phyloP scores from a whole-genome alignment of 2,329 filamentous ascomycete species.

The Fusarium sp. region DNA sequence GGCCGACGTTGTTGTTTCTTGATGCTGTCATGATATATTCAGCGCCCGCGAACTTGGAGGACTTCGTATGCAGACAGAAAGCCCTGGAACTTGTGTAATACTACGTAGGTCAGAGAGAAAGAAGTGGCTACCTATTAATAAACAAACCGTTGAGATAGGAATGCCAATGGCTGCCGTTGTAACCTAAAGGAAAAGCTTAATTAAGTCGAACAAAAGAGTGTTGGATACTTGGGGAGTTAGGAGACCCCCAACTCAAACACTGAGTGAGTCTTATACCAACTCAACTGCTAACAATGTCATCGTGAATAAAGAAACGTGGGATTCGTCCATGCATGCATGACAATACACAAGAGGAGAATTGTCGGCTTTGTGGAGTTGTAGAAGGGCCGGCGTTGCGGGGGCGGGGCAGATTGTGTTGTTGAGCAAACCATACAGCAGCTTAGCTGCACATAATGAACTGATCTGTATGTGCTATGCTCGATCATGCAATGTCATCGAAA shows the following conservation, averaged over 20 bases:
- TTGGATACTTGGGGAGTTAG: background rate
- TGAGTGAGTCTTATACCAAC: background rate
- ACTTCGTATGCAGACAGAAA: background rate
- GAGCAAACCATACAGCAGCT: background rate
- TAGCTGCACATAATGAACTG: conserved; percentile 10
- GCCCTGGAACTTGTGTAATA: conserved; percentile 3
- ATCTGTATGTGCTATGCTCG: conserved; percentile 23
- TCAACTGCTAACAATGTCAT: background rate
- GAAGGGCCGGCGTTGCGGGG: conserved; percentile 33
- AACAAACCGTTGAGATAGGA: conserved; percentile 16
- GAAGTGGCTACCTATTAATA: conserved; percentile 2
- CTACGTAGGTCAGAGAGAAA: background rate
- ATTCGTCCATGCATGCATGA: background rate
- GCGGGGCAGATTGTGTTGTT: conserved; percentile 24
- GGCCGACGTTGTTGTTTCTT: background rate
- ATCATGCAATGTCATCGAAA: conserved; percentile 28
- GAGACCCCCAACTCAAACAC: background rate
- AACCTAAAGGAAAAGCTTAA: conserved; percentile 16
- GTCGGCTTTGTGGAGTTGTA: conserved; percentile 32
- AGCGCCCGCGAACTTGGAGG: background rate
- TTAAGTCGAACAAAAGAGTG: conserved; percentile 1
- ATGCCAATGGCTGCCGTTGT: conserved; percentile 11
- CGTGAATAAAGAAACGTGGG: background rate
- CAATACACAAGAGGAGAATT: conserved; percentile 20
- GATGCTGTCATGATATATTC: background rate